Conservation (phyloP, 352 stramenopile species). For the Globisporangium recalcitrans region DNA sequence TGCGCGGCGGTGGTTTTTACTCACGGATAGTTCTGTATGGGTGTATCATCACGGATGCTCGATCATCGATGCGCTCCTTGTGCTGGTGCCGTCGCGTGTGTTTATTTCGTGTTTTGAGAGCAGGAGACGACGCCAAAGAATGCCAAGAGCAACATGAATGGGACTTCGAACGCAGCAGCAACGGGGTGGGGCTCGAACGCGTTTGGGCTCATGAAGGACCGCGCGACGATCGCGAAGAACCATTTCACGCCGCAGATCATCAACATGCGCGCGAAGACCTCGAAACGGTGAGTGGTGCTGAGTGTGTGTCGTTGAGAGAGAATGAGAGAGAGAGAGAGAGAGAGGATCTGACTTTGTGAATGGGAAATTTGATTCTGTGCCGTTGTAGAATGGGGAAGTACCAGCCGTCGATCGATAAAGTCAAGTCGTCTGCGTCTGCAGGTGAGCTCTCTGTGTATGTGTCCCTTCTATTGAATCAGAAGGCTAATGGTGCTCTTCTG, state of each 20-base stretch:
- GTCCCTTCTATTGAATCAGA: neutral
- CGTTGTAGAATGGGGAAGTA: conserved; percentile 52
- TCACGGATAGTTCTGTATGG: conserved; percentile 1
- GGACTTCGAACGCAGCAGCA: neutral
- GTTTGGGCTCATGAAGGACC: conserved; percentile 47
- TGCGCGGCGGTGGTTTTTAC: conserved; percentile 6
- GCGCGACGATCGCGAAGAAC: conserved; percentile 48
- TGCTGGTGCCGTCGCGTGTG: neutral
- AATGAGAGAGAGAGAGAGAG: neutral
- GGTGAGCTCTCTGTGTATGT: conserved; percentile 18
- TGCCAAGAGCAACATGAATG: conserved; percentile 6
- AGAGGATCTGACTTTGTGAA: neutral
- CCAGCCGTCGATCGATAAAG: conserved; percentile 69
- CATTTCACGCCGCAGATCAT: conserved; percentile 45
- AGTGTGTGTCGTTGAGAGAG: too few relatives aligned
- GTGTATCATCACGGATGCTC: neutral
- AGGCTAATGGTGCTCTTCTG: neutral
- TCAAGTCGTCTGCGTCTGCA: conserved; percentile 64
- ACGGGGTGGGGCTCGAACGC: conserved; percentile 24
- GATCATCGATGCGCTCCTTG: neutral
- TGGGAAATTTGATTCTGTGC: neutral
- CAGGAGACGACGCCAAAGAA: conserved; percentile 3
- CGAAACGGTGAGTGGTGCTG: conserved; percentile 30
- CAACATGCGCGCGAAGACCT: conserved; percentile 49
- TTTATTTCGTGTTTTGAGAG: conserved; percentile 5